Base-by-base conservation (phyloP, 805 yeast genomes). In the Vanderwaltozyma tropicalis region DNA sequence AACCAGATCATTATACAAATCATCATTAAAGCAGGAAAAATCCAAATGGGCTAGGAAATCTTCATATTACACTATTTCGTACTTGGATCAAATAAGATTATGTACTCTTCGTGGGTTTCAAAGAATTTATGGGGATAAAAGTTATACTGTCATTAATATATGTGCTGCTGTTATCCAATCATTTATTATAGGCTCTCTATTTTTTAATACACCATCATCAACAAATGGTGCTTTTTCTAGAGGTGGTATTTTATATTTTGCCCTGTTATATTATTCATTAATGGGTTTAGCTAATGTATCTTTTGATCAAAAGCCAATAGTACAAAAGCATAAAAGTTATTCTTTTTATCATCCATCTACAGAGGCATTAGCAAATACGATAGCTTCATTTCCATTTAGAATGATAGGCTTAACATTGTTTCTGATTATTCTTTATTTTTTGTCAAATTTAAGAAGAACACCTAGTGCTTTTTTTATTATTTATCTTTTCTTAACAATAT, bases 301-400 rank as follows among this genome's bases (percentile, higher is more conserved):
- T 51, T 66, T 74, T 47, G 70, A 62, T 17, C 67, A 72, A 26
- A 68, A 81, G 46, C 71, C 76, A 35, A 74, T 84, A 45, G 70
- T 80, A 17, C 72, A 72, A 49, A 82, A 83, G 50, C 94, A 84
- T 53, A 76, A 78, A 50, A 69, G 71, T 39, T 83, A 78, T 49
- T 76, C 85, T 0, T 67, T 82, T 41, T 84, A 80, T 54, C 76
- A 77, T 41, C 88, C 88, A 3, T 69, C 87, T n/a, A 77, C 84
- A 5, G 89, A 82, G 52, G 81, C 86, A 1, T 47, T 83, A 1
- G 79, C 85, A 0, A 66, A 75, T 5, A 64, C 77, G 28, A 40
- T 79, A 2, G 68, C 84, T 2, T 78, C 75, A 33, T 57, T 82
- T 44, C 88, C 92, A 6, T 66, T 74, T 39, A 81, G 81, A 59